Evolutionary conservation across 1,284 basidiomycete genomes (phyloP).

Genomic region (Rhodotorula mucilaginosa): DNA sequence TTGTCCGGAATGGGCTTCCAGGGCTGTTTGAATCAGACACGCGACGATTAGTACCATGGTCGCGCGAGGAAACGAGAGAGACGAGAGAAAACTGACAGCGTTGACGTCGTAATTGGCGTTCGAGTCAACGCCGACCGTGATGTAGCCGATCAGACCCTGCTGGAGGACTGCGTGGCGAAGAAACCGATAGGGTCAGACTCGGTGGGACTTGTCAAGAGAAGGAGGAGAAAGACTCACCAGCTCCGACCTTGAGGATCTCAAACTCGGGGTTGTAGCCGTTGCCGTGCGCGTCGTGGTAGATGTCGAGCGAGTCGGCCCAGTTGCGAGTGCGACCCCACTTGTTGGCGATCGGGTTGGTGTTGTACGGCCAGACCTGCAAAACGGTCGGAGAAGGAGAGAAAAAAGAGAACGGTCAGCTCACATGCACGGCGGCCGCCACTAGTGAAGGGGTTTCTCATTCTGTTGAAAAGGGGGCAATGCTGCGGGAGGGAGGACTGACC

Average conservation of each 20-base stretch:
- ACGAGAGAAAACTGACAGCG: conserved; percentile 6
- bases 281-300: conserved; percentile 50
- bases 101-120: conserved; percentile 26
- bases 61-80: not conserved
- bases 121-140: conserved; percentile 50
- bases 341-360: conserved; percentile 49
- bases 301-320: conserved; percentile 53
- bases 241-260: conserved; percentile 51
- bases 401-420: not conserved
- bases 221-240: not conserved
- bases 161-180: conserved; percentile 46
- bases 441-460: too few relatives aligned
- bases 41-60: not conserved
- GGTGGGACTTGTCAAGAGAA: not conserved
- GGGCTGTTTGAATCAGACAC: not conserved
- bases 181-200: not conserved
- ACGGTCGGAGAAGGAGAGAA: too few relatives aligned
- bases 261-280: conserved; percentile 51
- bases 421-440: not conserved
- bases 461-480: too few relatives aligned
- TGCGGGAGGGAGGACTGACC: conserved; percentile 2
- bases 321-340: conserved; percentile 51
- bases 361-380: conserved; percentile 48
- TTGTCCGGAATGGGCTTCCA: not conserved
- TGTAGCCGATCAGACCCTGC: conserved; percentile 53